Percentiles rank a stretch among this genome's conserved stretches.
These are phyloP conservation scores for Exophiala mesophila DNA, from an alignment of 2,329 filamentous ascomycete species.

Conservation along the genomic window DNA sequence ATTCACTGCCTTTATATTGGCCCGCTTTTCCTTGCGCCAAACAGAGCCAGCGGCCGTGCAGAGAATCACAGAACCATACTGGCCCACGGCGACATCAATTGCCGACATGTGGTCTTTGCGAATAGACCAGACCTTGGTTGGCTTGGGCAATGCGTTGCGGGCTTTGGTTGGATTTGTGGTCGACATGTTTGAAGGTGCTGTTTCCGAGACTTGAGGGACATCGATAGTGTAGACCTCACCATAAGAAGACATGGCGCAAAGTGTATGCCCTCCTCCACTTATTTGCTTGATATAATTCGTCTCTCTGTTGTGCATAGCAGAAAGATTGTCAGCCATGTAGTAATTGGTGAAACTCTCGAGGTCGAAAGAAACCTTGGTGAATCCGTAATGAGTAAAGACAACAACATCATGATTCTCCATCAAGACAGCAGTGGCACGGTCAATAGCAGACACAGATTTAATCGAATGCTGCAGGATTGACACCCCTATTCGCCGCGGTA, in stretches of 20 bases:
- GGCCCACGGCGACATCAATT: slow-evolving; percentile 78
- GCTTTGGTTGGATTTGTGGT: slow-evolving; percentile 93
- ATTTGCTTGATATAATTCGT: slow-evolving; percentile 70
- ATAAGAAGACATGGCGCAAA: slow-evolving; percentile 76
- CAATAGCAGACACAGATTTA: slow-evolving; percentile 76
- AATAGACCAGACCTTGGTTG: slow-evolving; percentile 82
- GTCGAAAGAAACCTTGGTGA: slow-evolving; percentile 83
- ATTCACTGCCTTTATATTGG: slow-evolving; percentile 61
- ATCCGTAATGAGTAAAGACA: slow-evolving; percentile 93
- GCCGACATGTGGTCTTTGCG: slow-evolving; percentile 80
- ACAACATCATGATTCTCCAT: slow-evolving; percentile 84
- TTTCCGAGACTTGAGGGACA: slow-evolving; percentile 64
- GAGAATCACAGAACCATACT: slow-evolving; percentile 91
- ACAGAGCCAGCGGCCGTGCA: slow-evolving; percentile 89
- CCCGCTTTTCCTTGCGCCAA: slow-evolving; percentile 79
- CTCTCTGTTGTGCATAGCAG: slow-evolving; percentile 59
- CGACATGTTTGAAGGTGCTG: slow-evolving; percentile 58
- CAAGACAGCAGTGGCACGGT: slow-evolving; percentile 79
- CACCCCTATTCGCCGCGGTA: slow-evolving; percentile 80
- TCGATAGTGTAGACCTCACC: slow-evolving; percentile 86
- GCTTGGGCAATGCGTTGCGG: slow-evolving; percentile 70
- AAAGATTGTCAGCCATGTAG: slow-evolving; percentile 58
- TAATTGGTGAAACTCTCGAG: slow-evolving; percentile 67
- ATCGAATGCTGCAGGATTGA: slow-evolving; percentile 72
- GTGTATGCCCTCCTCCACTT: slow-evolving; percentile 80